These are phyloP conservation scores for Mercurialis annua DNA, from an alignment of 345 rosid genomes.

Conservation along the genomic window DNA sequence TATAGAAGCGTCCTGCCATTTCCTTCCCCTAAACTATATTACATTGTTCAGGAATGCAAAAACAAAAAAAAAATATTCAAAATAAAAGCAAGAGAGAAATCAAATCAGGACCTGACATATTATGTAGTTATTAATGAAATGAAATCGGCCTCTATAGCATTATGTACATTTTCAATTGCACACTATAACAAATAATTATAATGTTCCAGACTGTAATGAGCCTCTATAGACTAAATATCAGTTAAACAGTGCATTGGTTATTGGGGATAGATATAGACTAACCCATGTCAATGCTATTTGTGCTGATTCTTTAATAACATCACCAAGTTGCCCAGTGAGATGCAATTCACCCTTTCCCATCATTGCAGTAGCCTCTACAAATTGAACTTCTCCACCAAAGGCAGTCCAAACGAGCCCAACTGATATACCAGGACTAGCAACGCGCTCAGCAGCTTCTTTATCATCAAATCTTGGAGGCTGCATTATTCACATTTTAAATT, in stretches of 20 bases:
- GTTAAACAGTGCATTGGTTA: neutral
- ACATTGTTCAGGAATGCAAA: neutral
- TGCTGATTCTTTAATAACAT: slow-evolving; percentile 98
- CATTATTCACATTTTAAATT: slow-evolving; percentile 23
- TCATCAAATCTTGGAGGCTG: slow-evolving; percentile 98
- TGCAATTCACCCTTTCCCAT: slow-evolving; percentile 89
- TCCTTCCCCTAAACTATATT: neutral
- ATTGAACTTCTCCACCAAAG: slow-evolving; percentile 98
- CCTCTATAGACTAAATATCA: neutral
- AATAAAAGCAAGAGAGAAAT: neutral
- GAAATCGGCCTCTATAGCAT: neutral
- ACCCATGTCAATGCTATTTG: slow-evolving; percentile 99
- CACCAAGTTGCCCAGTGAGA: slow-evolving; percentile 98
- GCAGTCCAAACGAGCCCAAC: slow-evolving; percentile 99
- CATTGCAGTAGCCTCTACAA: slow-evolving; percentile 91
- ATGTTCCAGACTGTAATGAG: neutral
- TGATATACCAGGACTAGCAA: slow-evolving; percentile 84
- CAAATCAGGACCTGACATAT: neutral
- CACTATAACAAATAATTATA: neutral
- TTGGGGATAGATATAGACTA: slow-evolving; percentile 19
- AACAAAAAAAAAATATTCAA: neutral
- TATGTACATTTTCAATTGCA: neutral
- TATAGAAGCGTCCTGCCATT: neutral
- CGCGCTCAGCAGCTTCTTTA: slow-evolving; percentile 92
- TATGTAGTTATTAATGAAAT: neutral